Base-by-base conservation (phyloP, 768 basidiomycete genomes). In the Kwoniella sp. region DNA sequence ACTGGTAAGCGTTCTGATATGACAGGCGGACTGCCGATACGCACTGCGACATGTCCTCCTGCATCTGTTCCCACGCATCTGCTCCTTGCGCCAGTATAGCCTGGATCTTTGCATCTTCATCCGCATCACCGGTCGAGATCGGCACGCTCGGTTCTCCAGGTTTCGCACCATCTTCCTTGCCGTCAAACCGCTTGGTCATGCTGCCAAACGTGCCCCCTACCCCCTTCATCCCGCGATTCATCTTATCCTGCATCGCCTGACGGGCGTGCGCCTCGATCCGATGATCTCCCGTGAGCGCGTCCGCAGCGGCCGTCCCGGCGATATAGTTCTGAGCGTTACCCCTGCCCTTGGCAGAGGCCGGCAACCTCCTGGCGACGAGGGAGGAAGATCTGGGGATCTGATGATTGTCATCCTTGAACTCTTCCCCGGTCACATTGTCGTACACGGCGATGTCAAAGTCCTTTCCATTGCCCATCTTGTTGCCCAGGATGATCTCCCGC, bases 31-130 rank as follows among this genome's bases (percentile, higher is more conserved):
- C 14, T n/a, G 31, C 5, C 9, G 15, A 83, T 79, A 91, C 92
- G 80, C 80, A 99, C 95, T 89, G 85, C 73, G 91, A 87, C 92
- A 99, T 96, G 81, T 93, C 90, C 81, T 96, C 91, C 78, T 96
- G 90, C 70, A 91, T 86, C 81, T 92, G 88, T 79, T 95, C 87
- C 95, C 93, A 99, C 76, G 91, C 88, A 59, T 88, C 84, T 33
- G 84, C 84, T 76, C 90, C 88, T 55, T 87, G 87, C 75, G 88
- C 86, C 75, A 98, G 92, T 88, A 99, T 95, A 63, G 92, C 92
- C n/a, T 86, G 87, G 80, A 99, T 88, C 29, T 89, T 86, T n/a
- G 86, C 88, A 26, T 86, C 88, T 73, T 98, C 95, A 58, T 95
- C 93, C 42, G 83, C 80, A 36, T 78, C 23, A 76, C 78, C 73